phyloP scores from a whole-genome alignment of 1,284 basidiomycete genomes.

The Singerocomus inundabilis region DNA sequence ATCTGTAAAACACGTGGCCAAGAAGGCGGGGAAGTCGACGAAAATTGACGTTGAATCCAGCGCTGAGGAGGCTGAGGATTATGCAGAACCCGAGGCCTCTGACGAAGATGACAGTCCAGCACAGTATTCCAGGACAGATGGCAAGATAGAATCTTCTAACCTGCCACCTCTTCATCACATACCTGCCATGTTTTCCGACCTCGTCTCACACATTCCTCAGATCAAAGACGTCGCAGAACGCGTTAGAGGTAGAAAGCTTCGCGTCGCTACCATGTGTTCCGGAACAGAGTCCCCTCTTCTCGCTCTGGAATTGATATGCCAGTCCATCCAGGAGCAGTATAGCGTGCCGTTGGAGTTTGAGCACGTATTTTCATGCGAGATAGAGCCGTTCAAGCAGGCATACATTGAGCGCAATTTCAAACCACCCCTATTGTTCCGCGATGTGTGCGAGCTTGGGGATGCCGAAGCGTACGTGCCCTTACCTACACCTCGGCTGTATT shows the following conservation, averaged over 20 bases:
- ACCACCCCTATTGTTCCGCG: constrained; percentile 88
- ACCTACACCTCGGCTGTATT: neutral
- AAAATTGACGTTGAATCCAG: constrained; percentile 28
- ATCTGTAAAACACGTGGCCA: constrained; percentile 14
- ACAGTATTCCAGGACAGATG: constrained; percentile 36
- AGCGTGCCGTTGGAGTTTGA: constrained; percentile 70
- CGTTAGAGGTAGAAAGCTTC: constrained; percentile 79
- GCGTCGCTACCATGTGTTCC: constrained; percentile 97
- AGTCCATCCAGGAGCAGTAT: constrained; percentile 70
- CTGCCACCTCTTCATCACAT: constrained; percentile 85
- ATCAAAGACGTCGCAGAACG: constrained; percentile 69
- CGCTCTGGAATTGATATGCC: constrained; percentile 82
- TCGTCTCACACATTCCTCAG: constrained; percentile 70
- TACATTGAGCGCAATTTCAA: constrained; percentile 97
- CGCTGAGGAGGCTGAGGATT: constrained; percentile 20
- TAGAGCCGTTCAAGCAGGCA: constrained; percentile 97
- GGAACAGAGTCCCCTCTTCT: constrained; percentile 94
- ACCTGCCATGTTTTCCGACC: constrained; percentile 82
- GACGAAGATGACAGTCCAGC: constrained; percentile 33
- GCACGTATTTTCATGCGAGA: constrained; percentile 97
- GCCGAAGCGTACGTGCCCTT: constrained; percentile 57
- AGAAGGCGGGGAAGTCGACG: constrained; percentile 28
- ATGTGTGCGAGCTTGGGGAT: constrained; percentile 89
- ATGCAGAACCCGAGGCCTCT: constrained; percentile 23
- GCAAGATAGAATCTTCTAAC: constrained; percentile 51